phyloP scores from a whole-genome alignment of 148 eudicot species.

The Euryodendron excelsum region DNA sequence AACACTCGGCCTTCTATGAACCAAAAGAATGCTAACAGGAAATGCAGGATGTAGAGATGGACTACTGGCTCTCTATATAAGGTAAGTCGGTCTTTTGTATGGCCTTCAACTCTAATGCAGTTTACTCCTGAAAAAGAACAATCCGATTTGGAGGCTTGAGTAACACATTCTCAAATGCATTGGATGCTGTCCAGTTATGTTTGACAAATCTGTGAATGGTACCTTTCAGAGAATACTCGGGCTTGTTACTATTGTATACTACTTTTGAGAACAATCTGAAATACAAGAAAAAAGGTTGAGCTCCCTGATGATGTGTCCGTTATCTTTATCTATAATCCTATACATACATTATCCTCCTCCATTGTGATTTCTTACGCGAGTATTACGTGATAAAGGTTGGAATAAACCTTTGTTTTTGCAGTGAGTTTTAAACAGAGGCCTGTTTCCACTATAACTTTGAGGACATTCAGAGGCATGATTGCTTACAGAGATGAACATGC shows the following conservation, averaged over 20 bases:
- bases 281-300: too few relatives aligned
- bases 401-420: too few relatives aligned
- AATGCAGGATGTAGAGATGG: slow-evolving; percentile 7
- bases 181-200: not conserved
- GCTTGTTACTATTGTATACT: not conserved
- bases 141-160: slow-evolving; percentile 13
- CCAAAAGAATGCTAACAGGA: not conserved
- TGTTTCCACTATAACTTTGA: too few relatives aligned
- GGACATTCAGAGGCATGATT: too few relatives aligned
- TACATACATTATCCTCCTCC: too few relatives aligned
- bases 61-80: not conserved
- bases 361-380: too few relatives aligned
- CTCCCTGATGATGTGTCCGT: too few relatives aligned
- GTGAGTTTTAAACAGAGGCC: too few relatives aligned
- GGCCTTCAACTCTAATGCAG: too few relatives aligned
- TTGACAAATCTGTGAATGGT: not conserved
- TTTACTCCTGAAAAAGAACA: too few relatives aligned
- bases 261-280: not conserved
- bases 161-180: not conserved
- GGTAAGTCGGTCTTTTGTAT: not conserved
- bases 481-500: too few relatives aligned
- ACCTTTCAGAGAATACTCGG: not conserved
- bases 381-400: too few relatives aligned
- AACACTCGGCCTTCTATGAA: slow-evolving; percentile 69
- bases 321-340: not conserved